Base-by-base conservation (phyloP, 2,329 filamentous ascomycete genomes). In the Zymoseptoria crescenta region DNA sequence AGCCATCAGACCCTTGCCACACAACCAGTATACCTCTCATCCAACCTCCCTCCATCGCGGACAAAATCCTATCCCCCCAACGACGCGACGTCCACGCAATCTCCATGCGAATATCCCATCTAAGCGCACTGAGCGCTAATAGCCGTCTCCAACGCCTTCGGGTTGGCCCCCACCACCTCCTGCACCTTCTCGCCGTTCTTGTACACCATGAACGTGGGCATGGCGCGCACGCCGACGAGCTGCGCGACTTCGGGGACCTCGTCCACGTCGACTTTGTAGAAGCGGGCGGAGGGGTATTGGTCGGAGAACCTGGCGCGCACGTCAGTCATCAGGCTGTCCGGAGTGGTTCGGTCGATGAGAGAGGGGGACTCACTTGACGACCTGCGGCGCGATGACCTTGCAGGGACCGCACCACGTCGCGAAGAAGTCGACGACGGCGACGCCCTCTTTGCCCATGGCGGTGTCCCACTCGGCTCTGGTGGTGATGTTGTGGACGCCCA, bases 381-480 rank as follows among this genome's bases (percentile, higher is more conserved):
- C 79, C 63, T 85, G 76, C 60, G 92, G 93, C 19, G 91, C 84
- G 70, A 96, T 94, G 69, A 86, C 82, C 81, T 92, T 96, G 87
- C 93, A 97, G 61, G 93, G 93, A 61, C 91, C 91, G 80, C 93
- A 97, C 92, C 92, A 96, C 63, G 80, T 85, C 58, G 92, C 92
- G 75, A 88, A 91, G 79, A 85, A 91, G 80, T 97, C 93, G 70
- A 97, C 79, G 62, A 96, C 78, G 56, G 80, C 80, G 70, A 84
- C 76, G 57, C 79, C 68, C 57, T 78, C 70, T 55, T 77, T 70
- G 57, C 77, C 72, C 60, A 87, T 68, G 59, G 81, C 81, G 30
- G 74, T 69, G 57, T 83, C 73, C 74, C 84, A 91, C 29, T 85
- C 83, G 24, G 76, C 70, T 71, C 80, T 82, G 65, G 85, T 89